phyloP scores from a whole-genome alignment of 805 yeast genomes.

The Saturnispora besseyi region DNA sequence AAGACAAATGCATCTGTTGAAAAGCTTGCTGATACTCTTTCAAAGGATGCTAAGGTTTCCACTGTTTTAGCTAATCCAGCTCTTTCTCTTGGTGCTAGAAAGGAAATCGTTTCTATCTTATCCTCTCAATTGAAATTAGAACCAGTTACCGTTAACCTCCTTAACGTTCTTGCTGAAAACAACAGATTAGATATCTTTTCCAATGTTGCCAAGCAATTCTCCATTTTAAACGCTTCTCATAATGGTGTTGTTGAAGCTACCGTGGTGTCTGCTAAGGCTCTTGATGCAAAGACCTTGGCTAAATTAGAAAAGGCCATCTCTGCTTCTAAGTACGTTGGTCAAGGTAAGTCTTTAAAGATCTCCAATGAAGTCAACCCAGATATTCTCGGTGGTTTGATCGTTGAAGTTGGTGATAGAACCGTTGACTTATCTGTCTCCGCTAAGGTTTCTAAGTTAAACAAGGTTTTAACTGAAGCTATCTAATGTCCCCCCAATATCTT shows the following conservation, averaged over 20 bases:
- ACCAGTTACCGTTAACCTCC: constrained; percentile 66
- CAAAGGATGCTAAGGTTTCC: constrained; percentile 54
- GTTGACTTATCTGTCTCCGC: constrained; percentile 84
- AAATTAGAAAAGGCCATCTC: constrained; percentile 73
- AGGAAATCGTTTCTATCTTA: constrained; percentile 55
- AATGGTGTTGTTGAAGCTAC: constrained; percentile 89
- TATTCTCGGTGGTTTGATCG: constrained; percentile 90
- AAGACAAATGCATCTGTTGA: constrained; percentile 55
- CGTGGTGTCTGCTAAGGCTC: constrained; percentile 77
- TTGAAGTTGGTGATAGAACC: constrained; percentile 94
- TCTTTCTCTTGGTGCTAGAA: constrained; percentile 66
- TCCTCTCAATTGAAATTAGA: constrained; percentile 44
- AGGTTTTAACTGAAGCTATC: constrained; percentile 76
- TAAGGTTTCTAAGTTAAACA: constrained; percentile 83
- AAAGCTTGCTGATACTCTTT: constrained; percentile 45
- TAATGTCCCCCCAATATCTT: constrained; percentile 29
- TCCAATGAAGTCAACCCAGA: constrained; percentile 79
- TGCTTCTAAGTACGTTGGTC: constrained; percentile 73
- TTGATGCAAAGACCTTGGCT: constrained; percentile 71
- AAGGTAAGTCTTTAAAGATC: constrained; percentile 77
- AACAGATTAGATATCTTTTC: constrained; percentile 74
- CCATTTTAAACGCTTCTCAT: constrained; percentile 75
- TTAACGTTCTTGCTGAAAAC: constrained; percentile 84
- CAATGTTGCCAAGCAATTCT: constrained; percentile 60
- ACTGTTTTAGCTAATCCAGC: constrained; percentile 74